phyloP scores from a whole-genome alignment of 305 asterid species.

The Ajuga reptans region DNA sequence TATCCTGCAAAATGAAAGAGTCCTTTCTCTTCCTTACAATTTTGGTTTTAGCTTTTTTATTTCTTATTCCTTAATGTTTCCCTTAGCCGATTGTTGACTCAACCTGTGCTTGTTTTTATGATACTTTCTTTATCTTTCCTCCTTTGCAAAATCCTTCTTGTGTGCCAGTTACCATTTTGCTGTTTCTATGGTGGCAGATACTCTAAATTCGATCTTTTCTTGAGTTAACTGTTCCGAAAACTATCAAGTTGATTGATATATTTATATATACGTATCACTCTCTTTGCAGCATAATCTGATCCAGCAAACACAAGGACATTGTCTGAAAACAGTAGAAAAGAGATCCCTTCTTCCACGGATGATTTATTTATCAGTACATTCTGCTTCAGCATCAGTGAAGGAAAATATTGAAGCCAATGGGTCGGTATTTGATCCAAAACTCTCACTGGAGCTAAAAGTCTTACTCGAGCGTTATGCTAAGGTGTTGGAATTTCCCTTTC shows the following conservation, averaged over 20 bases:
- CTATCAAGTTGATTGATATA: constrained; percentile 4
- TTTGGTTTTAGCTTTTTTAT: no score
- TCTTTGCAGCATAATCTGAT: constrained; percentile 47
- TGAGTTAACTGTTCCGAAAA: background rate
- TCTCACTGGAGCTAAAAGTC: constrained; percentile 58
- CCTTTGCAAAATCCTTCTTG: background rate
- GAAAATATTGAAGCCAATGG: constrained; percentile 67
- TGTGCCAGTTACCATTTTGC: background rate
- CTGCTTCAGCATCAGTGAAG: constrained; percentile 73
- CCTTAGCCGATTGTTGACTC: background rate
- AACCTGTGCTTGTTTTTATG: background rate
- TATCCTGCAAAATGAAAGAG: no score
- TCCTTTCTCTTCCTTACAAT: no score
- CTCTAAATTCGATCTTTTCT: background rate
- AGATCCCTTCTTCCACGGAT: constrained; percentile 89
- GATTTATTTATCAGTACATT: constrained; percentile 68
- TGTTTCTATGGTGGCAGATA: background rate
- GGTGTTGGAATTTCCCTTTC: constrained; percentile 62
- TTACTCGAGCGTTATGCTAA: constrained; percentile 80
- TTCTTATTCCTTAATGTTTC: background rate
- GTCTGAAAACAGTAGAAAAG: constrained; percentile 57
- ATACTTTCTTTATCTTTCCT: background rate
- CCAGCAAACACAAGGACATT: constrained; percentile 47
- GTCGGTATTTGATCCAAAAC: constrained; percentile 46
- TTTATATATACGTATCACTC: background rate